Evolutionary conservation across 1,284 basidiomycete genomes (phyloP), one percentile per base, ranked within the genome.

Genomic region (Ceratobasidium sp.): DNA sequence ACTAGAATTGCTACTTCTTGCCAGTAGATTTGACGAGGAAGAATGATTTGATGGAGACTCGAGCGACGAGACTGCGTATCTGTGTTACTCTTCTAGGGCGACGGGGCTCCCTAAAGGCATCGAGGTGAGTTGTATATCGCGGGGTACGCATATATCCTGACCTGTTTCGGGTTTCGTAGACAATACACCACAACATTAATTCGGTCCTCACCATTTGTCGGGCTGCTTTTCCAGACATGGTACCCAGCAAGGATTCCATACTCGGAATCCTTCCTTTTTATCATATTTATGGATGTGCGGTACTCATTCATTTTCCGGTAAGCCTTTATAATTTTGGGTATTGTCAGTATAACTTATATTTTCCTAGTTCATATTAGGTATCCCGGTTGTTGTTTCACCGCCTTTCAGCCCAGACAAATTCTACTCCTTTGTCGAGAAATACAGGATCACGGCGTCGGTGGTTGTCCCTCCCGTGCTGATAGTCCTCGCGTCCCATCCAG

Each of bases 381-480:
- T 83, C 0, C 83, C 88, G 0, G 80, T 87, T 2, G 83, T 93
- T 41, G 77, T 96, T 56, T 83, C 90, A 75, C 80, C 85, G 0
- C 84, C 84, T 16, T 95, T 93, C 76, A 88, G 94, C 71, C 85
- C 93, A 1, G 80, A 82, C 8, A 78, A 82, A 29, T 93, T 92
- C 73, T 88, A 90, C 75, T 80, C 80, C 33, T 81, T 83, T 60
- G 82, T 91, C 50, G 82, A 87, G 72, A 81, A 82, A 72, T 91
- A 90, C 79, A 83, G 81, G 60, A 82, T 87, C 60, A 89, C 88
- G 0, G 62, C 79, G 42, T 75, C 82, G 0, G 79, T 93, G 6
- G 82, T 95, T 47, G 94, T 96, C 0, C 94, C 95, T 0, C 94
- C 94, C 0, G 87, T 97, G 53, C 79, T 94, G 3, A 86, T 96